Evolutionary conservation across 73 alveolate genomes (phyloP), one percentile per base, ranked within the genome.

Genomic region (Effrenium voratum): DNA sequence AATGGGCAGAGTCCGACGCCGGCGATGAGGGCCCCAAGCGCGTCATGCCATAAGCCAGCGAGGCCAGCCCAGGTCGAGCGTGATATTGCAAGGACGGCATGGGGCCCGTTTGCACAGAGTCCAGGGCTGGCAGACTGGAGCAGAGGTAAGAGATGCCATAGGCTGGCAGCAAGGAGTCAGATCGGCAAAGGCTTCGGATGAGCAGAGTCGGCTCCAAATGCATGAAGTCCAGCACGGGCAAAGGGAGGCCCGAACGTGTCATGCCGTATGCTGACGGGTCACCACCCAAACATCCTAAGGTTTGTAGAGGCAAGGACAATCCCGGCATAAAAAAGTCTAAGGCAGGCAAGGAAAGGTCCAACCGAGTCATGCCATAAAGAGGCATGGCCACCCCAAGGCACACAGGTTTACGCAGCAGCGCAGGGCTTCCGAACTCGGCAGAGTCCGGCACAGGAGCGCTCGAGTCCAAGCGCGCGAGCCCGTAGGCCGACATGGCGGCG

Each of bases 191-290:
- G 82, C 90, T 55, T n/a, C 81, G 50, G 84, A 75, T 60, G 80
- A 85, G 28, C 68, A 45, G 49, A 1, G 55, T 55, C n/a, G 88
- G 38, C 43, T 57, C 98, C 57, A 43, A 44, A 38, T 75, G 83
- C 34, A 59, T 28, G 55, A 66, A 43, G 73, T 93, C 98, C 87
- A 93, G 19, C 3, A 28, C 85, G 10, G 44, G 36, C 57, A 57
- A 22, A 13, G 55, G 10, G 8, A 57, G 44, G 70, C 40, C 93
- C 72, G 77, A 34, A 8, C 98, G 55, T 3, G 98, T 73, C 98
- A 93, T 77, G 72, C 98, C 98, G 28, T 77, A 93, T 73, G 41
- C 86, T n/a, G 52, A 68, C 82, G 57, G 59, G 73, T 75, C 93
- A 24, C 72, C 92, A 28, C 43, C 98, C 50, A 49, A 77, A 8